Evolutionary conservation across 2,329 filamentous ascomycete genomes (phyloP), one percentile per base, ranked within the genome.

Genomic region (Sodiomyces alkalinus): DNA sequence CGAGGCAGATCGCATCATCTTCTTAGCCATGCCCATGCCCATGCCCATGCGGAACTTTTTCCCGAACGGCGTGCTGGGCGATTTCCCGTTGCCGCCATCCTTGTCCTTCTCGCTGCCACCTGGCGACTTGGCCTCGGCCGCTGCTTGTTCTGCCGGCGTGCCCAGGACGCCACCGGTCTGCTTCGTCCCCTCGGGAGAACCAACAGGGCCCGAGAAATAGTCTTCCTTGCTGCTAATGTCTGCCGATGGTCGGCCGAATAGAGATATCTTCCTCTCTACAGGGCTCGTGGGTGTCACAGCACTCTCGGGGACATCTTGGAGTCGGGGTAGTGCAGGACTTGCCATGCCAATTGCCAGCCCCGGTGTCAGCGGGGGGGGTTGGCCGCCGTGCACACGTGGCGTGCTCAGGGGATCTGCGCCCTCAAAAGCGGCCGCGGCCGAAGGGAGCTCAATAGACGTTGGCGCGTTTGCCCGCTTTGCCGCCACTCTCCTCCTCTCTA

Each of bases 271-370:
- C 43, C 68, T 72, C 31, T 75, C 71, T 0, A 71, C 46, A 4
- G 65, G 55, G 22, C 53, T 60, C 29, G 47, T 40, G 3, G 57
- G 51, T 12, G 51, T 53, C 2, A 55, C 51, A 1, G 52, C 49
- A 26, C 61, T 60, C 42, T 69, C 64, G 3, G 59, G 56, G 6
- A 63, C 53, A 6, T 56, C 60, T 18, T 61, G 52, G n/a, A 65
- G 49, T n/a, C 35, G 41, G 12, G 50, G 51, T 21, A 42, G 48
- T 3, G 49, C 59, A 30, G 80, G 80, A 6, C 80, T 85, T 11
- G 80, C 82, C 26, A 82, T 51, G 4, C 78, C 80, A 39, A 94
- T 94, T 3, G 66, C 70, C 35, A 90, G 56, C 0, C 82, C 81
- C 2, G 85, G 80, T 2, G 82, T 86, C n/a, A n/a, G n/a, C 25